A percentile compares a stretch with the other conserved stretches of the same genome.
Evolutionary conservation across 1,284 basidiomycete species (phyloP).

Genomic region (Cryptococcus sp.): DNA sequence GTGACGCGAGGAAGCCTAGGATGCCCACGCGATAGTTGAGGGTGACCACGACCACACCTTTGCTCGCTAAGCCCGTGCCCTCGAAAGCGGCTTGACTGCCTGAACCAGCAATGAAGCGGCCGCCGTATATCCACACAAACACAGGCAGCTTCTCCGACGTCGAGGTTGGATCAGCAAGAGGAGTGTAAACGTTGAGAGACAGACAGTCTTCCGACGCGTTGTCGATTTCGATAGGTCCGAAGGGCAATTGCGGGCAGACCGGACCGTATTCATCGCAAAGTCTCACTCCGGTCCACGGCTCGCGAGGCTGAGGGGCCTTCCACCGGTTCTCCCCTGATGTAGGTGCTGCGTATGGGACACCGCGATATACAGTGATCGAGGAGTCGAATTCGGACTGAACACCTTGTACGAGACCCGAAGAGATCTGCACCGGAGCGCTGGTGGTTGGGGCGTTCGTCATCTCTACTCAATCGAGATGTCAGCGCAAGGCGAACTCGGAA

Average conservation of each 20-base stretch:
- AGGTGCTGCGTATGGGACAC: conserved; percentile 6
- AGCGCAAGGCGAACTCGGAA: no score
- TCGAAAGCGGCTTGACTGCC: conserved; percentile 54
- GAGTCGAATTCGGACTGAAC: not conserved
- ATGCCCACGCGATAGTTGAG: conserved; percentile 60
- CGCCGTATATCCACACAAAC: not conserved
- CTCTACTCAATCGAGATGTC: no score
- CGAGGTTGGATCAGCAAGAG: not conserved
- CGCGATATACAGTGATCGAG: conserved; percentile 7
- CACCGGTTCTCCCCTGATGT: conserved; percentile 11
- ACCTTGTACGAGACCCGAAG: conserved; percentile 3
- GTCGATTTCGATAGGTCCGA: conserved; percentile 10
- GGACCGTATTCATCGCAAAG: conserved; percentile 5
- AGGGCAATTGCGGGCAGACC: conserved; percentile 5
- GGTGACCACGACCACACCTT: conserved; percentile 61
- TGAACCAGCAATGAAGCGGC: conserved; percentile 15
- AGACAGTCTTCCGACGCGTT: not conserved
- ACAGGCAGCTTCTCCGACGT: not conserved
- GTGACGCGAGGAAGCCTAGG: conserved; percentile 56
- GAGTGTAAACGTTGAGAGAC: not conserved
- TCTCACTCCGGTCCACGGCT: not conserved
- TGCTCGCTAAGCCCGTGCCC: conserved; percentile 55
- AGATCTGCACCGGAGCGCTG: not conserved
- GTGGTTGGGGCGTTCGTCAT: no score
- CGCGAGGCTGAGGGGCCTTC: conserved; percentile 5